A percentile compares a stretch with the other conserved stretches of the same genome.
Evolutionary conservation across 495 filamentous ascomycete species (phyloP).

Genomic region (Thozetella sp.): DNA sequence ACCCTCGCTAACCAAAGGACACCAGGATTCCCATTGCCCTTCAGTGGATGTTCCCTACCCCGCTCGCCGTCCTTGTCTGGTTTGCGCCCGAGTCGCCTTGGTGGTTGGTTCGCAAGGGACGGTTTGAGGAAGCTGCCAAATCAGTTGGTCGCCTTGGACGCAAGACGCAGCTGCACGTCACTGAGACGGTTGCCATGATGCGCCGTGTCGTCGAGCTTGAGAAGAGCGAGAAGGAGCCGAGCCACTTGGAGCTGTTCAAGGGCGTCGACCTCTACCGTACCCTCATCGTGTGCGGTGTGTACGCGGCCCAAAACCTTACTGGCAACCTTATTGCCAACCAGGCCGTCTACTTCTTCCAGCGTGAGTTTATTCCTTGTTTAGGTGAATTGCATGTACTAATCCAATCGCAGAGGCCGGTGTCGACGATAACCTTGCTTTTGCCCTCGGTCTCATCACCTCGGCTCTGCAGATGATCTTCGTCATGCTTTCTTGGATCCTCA

Average conservation of each 20-base stretch:
- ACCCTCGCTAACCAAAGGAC: constrained; percentile 17
- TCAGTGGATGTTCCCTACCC: constrained; percentile 47
- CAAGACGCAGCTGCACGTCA: constrained; percentile 26
- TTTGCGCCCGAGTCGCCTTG: constrained; percentile 53
- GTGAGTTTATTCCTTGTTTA: constrained; percentile 32
- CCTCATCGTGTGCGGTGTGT: constrained; percentile 48
- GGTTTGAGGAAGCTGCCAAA: constrained; percentile 36
- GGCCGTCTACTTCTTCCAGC: constrained; percentile 33
- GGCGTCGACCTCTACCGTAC: constrained; percentile 47
- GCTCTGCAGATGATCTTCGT: constrained; percentile 51
- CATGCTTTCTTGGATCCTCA: constrained; percentile 56
- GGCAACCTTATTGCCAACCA: constrained; percentile 40
- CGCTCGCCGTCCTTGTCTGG: constrained; percentile 34
- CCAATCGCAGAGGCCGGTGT: constrained; percentile 31
- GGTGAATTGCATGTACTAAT: constrained; percentile 22
- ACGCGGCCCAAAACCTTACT: constrained; percentile 33
- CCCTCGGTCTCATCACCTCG: constrained; percentile 49
- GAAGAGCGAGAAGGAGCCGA: constrained; percentile 25
- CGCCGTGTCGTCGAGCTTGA: constrained; percentile 21
- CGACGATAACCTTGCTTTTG: constrained; percentile 33
- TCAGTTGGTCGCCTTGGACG: constrained; percentile 38
- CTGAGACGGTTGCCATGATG: constrained; percentile 40
- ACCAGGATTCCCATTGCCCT: constrained; percentile 44
- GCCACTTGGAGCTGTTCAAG: constrained; percentile 40
- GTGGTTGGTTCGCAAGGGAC: constrained; percentile 45